Conservation (phyloP, 306 rosid species). For the Corylus americana region DNA sequence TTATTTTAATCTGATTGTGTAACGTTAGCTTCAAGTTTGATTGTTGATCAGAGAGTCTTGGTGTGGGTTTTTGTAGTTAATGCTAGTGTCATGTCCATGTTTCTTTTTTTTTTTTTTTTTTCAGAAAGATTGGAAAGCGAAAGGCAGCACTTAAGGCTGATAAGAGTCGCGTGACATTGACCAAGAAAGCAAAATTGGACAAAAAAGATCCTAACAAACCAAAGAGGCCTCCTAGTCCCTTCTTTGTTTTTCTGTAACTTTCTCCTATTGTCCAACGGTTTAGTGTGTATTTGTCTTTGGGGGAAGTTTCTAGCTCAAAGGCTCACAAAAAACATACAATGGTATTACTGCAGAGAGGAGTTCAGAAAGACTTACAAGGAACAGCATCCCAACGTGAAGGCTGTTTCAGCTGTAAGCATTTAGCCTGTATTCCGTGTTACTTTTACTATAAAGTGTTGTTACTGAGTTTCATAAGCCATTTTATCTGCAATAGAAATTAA, state of each 20-base stretch:
- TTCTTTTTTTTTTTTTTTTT: background rate
- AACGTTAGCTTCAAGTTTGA: background rate
- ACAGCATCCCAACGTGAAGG: conserved; percentile 41
- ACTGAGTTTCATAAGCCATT: conserved; percentile 4
- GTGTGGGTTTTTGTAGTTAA: background rate
- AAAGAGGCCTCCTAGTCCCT: conserved; percentile 37
- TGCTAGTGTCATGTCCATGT: background rate
- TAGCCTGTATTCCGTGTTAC: background rate
- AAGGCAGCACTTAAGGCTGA: conserved; percentile 37
- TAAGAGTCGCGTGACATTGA: conserved; percentile 28
- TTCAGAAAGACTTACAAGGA: conserved; percentile 35
- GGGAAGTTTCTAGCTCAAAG: background rate
- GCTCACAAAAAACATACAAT: background rate
- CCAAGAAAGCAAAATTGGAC: conserved; percentile 33
- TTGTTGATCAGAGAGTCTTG: background rate
- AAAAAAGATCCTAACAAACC: conserved; percentile 37
- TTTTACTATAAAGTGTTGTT: background rate
- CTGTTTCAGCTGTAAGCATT: conserved; percentile 40
- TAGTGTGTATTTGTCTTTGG: background rate
- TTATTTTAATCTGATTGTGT: background rate
- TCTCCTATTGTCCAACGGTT: background rate
- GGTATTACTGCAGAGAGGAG: conserved; percentile 29
- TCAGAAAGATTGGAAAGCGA: conserved; percentile 37
- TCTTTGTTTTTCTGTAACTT: conserved; percentile 40
- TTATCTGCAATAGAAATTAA: conserved; percentile 11